phyloP scores from a whole-genome alignment of 2,329 filamentous ascomycete genomes.

The Berkeleyomyces rouxiae region DNA sequence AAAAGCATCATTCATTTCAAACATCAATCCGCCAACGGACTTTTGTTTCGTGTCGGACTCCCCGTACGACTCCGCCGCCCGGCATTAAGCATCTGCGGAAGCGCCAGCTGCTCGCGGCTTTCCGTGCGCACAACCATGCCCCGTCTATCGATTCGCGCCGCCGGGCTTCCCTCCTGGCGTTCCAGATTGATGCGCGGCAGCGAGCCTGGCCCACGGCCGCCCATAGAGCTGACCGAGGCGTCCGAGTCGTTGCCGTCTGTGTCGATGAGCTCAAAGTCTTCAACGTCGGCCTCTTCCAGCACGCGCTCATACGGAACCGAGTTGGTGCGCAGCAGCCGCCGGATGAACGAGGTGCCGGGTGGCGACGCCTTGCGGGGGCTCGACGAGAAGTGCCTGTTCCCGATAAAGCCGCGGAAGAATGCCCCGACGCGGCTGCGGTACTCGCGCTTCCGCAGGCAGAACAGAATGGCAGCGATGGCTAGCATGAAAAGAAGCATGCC shows the following conservation, averaged over 20 bases:
- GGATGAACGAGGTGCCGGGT: slow-evolving; percentile 27
- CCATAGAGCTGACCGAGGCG: slow-evolving; percentile 17
- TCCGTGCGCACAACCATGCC: slow-evolving; percentile 71
- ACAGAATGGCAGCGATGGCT: slow-evolving; percentile 50
- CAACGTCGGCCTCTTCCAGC: slow-evolving; percentile 58
- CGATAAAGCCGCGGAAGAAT: slow-evolving; percentile 18
- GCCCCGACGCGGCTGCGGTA: slow-evolving; percentile 32
- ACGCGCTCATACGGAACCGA: slow-evolving; percentile 61
- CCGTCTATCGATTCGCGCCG: slow-evolving; percentile 40
- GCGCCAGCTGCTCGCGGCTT: slow-evolving; percentile 60
- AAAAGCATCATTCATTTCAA: not conserved
- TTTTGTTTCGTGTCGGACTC: slow-evolving; percentile 31
- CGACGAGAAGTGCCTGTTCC: slow-evolving; percentile 27
- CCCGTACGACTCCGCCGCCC: slow-evolving; percentile 39
- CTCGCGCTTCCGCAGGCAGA: slow-evolving; percentile 66
- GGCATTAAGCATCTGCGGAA: slow-evolving; percentile 37
- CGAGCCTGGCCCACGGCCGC: slow-evolving; percentile 20
- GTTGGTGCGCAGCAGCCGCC: slow-evolving; percentile 48
- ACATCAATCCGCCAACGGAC: slow-evolving; percentile 7
- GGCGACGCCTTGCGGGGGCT: slow-evolving; percentile 22
- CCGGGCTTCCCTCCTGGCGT: slow-evolving; percentile 4
- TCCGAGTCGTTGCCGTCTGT: slow-evolving; percentile 43
- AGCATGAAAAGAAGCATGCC: slow-evolving; percentile 64
- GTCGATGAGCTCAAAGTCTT: slow-evolving; percentile 63
- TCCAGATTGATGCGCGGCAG: slow-evolving; percentile 2